Evolutionary conservation across 2,329 filamentous ascomycete species (phyloP), one percentile per base, ranked within the genome.

Genomic region (Lecanicillium sp.): DNA sequence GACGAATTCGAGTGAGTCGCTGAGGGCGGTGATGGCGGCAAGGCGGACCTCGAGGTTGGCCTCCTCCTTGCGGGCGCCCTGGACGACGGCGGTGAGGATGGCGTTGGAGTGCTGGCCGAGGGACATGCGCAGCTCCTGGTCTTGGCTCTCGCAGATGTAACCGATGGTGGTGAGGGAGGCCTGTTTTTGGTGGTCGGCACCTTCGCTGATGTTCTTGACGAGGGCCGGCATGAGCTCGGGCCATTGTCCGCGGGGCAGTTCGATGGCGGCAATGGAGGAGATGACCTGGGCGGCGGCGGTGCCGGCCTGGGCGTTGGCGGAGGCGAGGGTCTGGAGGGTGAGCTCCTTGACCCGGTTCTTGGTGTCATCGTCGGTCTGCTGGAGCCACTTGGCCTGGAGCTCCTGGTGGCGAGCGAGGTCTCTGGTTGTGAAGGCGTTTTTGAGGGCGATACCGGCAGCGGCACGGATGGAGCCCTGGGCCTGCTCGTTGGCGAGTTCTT

Each of bases 41-140:
- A 90, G 79, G 56, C 93, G 88, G 52, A 98, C 90, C 63, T 98
- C 91, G 57, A 73, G 68, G 73, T 95, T 97, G 48, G 86, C 70
- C 76, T 98, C 93, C 71, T 98, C 93, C 70, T 96, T 96, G 60
- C 93, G 84, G 52, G 93, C 93, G 61, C 93, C 93, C 71, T 97
- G 93, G 7, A 98, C 91, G 53, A 98, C 93, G 53, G 93, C 93
- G 12, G 93, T 98, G 62, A 98, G 74, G 68, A 98, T 98, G 56
- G 91, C 90, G 67, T 98, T 98, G 57, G 91, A 97, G 73, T 97
- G 90, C 57, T 84, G 76, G 55, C 86, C 77, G 60, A 96, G 71
- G 66, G 86, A 84, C 53, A 87, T 79, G 56, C 93, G 81, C 44
- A 98, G 79, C 52, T 96, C 90, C 41, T 79, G 64, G 63, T 98